Percentiles rank a stretch among this genome's conserved stretches.
Conservation (phyloP, 1,284 basidiomycete genomes). For the Megacollybia platyphylla region DNA sequence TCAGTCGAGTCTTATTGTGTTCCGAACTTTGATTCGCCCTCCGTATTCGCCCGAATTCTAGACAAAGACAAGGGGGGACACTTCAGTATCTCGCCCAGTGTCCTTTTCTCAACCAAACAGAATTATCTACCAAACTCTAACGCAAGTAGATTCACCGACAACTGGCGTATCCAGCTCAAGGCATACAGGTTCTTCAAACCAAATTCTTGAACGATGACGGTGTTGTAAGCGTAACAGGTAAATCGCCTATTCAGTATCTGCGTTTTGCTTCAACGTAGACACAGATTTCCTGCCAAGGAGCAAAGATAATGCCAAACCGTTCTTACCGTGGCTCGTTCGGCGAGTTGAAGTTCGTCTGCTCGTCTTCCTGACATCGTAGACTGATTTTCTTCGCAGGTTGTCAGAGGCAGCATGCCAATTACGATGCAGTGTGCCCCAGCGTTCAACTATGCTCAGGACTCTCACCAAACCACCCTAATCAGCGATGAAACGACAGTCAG, state of each 20-base stretch:
- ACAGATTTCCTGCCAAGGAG: conserved; percentile 66
- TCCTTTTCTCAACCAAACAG: conserved; percentile 61
- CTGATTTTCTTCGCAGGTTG: conserved; percentile 9
- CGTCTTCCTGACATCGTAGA: no score
- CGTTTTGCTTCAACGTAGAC: background rate
- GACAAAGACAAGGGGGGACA: conserved; percentile 91
- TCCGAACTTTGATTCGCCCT: conserved; percentile 88
- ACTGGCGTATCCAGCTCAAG: background rate
- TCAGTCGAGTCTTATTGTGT: conserved; percentile 85
- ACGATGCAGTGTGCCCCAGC: conserved; percentile 84
- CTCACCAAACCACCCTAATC: conserved; percentile 52
- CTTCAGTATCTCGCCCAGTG: conserved; percentile 70
- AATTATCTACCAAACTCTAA: conserved; percentile 83
- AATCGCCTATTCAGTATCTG: conserved; percentile 1
- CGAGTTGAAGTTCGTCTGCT: conserved; percentile 58
- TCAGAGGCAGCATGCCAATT: conserved; percentile 68
- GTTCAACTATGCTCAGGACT: conserved; percentile 79
- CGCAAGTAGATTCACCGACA: conserved; percentile 23
- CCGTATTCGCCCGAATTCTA: conserved; percentile 78
- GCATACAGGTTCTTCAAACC: conserved; percentile 58
- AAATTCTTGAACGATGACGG: conserved; percentile 79
- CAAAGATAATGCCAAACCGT: conserved; percentile 33
- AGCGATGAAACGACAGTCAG: conserved; percentile 27
- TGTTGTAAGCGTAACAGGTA: conserved; percentile 70
- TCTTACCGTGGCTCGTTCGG: conserved; percentile 81